Conservation (phyloP, 139 green algal species). For the Chlamydomonas applanata region DNA sequence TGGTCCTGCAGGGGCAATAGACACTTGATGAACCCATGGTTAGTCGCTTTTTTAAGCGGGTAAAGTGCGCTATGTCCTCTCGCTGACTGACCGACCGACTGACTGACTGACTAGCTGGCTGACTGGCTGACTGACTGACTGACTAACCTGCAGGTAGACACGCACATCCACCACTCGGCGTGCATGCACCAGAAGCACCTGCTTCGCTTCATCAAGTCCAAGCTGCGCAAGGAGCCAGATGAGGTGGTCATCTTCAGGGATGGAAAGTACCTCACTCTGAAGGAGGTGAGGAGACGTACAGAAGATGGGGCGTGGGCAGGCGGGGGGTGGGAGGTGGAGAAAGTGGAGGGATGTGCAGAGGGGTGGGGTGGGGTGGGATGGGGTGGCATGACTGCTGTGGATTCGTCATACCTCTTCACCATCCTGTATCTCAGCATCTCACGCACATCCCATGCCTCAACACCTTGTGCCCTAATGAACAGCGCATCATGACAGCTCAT, state of each 20-base stretch:
- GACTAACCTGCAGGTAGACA: constrained; percentile 83
- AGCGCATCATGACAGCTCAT: constrained; percentile 76
- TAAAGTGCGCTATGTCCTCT: no score
- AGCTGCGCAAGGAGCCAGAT: constrained; percentile 96
- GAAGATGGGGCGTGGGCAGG: neutral
- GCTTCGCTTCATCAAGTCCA: constrained; percentile 99
- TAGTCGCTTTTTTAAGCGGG: no score
- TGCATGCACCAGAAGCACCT: constrained; percentile 99
- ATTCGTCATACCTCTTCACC: no score
- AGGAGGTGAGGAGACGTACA: constrained; percentile 26
- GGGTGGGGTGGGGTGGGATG: no score
- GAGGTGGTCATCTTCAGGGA: constrained; percentile 86
- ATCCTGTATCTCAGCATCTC: no score
- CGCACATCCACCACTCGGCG: constrained; percentile 95
- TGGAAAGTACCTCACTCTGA: constrained; percentile 44
- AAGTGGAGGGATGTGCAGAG: neutral
- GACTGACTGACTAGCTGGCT: no score
- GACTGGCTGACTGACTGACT: neutral
- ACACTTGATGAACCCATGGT: no score
- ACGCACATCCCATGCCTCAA: no score
- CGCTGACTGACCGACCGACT: no score
- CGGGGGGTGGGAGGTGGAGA: constrained; percentile 11
- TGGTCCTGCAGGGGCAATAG: no score
- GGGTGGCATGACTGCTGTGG: no score
- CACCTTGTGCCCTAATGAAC: constrained; percentile 94